Evolutionary conservation across 257 asterid species (phyloP), one percentile per base, ranked within the genome.

Genomic region (Lycium barbarum): DNA sequence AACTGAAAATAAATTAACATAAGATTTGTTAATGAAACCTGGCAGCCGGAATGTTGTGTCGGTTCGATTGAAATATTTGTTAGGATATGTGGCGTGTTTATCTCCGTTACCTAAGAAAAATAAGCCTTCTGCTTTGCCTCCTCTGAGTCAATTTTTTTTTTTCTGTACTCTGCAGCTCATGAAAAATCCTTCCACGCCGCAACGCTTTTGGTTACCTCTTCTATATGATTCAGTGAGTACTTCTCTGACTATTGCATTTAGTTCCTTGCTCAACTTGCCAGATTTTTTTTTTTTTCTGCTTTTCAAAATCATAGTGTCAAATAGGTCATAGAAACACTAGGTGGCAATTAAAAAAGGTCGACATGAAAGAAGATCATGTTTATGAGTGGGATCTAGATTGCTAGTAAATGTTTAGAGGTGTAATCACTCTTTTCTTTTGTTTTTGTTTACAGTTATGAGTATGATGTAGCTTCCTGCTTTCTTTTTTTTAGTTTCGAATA

Each of bases 141-240:
- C n/a, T 33, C 66, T 10, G 13, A 53, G 15, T 45, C 53, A 66
- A 49, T 63, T 61, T 83, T 9, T 83, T 9, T 83, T 49, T 79
- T 76, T 47, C n/a, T 76, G 15, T 73, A 83, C 62, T 87, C 70
- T 88, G 89, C 98, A 95, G 99, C 98, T 96, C 82, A 93, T 96
- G 98, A 93, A 86, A 88, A 96, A 90, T 90, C 97, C 97, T 86
- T 93, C 98, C 36, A 96, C 98, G 55, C 98, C 99, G 36, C 97
- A 88, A 83, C 93, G 89, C 86, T 95, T 95, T 83, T 96, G 98
- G 98, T 91, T 96, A 83, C 97, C 93, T 83, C 91, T 96, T 88
- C 92, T 96, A 72, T 83, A 88, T n/a, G 98, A 93, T 88, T 93
- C 99, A 45, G 98, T 96, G 88, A 93, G 92, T 84, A 76, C 57